Evolutionary conservation across 192 early-diverging fungal genomes (phyloP).

Genomic region (Umbelopsis sp.): DNA sequence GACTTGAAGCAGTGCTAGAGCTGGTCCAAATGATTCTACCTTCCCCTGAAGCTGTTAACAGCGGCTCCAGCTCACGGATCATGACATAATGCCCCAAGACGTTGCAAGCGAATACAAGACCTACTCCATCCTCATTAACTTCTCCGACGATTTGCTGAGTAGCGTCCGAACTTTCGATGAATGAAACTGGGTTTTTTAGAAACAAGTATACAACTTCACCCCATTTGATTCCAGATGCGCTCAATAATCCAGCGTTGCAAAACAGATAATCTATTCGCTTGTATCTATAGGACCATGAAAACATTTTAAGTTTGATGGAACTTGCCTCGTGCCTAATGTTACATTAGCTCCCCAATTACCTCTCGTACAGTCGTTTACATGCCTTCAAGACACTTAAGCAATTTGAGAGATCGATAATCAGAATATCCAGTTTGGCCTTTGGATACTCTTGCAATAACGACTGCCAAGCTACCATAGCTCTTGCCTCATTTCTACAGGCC

Average conservation of each 20-base stretch:
- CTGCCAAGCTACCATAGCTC: constrained; percentile 46
- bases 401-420: constrained; percentile 48
- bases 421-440: constrained; percentile 44
- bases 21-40: constrained; percentile 60
- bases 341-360: constrained; percentile 16
- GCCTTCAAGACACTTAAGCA: constrained; percentile 40
- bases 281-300: constrained; percentile 31
- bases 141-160: constrained; percentile 49
- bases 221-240: constrained; percentile 45
- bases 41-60: constrained; percentile 40
- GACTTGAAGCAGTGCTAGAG: constrained; percentile 46
- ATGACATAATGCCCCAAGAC: constrained; percentile 64
- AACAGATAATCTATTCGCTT: constrained; percentile 48
- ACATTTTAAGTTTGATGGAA: not conserved
- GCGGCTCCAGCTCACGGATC: constrained; percentile 53
- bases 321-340: not conserved
- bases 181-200: constrained; percentile 33
- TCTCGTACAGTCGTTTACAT: constrained; percentile 41
- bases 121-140: constrained; percentile 52
- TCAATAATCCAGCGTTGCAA: constrained; percentile 60
- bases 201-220: constrained; percentile 28
- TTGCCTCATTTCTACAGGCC: constrained; percentile 52
- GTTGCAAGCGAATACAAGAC: constrained; percentile 56
- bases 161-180: constrained; percentile 47
- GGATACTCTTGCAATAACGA: constrained; percentile 40